Percentiles rank a stretch among this genome's conserved stretches.
These are phyloP conservation scores for Colletotrichum truncatum DNA, from an alignment of 2,329 filamentous ascomycete genomes.

Conservation along the genomic window DNA sequence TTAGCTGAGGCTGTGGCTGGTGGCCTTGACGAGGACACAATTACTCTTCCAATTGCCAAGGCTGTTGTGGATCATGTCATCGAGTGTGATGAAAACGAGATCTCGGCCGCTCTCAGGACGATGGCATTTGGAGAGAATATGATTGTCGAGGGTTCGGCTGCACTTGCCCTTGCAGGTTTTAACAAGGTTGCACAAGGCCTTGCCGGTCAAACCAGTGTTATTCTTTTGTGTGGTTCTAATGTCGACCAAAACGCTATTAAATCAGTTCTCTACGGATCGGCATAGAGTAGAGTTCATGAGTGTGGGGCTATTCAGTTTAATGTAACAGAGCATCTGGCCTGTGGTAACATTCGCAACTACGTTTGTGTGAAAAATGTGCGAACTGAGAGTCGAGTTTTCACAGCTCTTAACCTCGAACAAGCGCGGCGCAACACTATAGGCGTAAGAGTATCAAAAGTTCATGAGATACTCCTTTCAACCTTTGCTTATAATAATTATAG, in stretches of 20 bases:
- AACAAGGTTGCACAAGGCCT: slow-evolving; percentile 24
- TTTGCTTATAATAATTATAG: no score
- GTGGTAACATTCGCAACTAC: no score
- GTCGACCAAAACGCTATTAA: slow-evolving; percentile 5
- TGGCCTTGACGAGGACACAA: slow-evolving; percentile 35
- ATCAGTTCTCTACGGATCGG: neutral
- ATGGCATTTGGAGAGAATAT: slow-evolving; percentile 35
- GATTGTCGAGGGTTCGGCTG: slow-evolving; percentile 36
- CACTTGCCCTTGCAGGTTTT: slow-evolving; percentile 35
- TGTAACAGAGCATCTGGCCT: no score
- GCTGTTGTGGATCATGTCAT: slow-evolving; percentile 35
- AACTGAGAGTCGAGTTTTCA: no score
- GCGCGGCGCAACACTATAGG: no score
- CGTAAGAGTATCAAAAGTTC: no score
- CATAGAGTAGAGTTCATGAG: no score
- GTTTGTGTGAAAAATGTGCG: no score
- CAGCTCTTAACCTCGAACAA: no score
- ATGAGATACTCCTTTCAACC: no score
- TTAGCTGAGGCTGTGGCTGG: slow-evolving; percentile 36
- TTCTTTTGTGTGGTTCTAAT: slow-evolving; percentile 34
- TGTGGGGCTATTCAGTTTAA: no score
- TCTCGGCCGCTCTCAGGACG: slow-evolving; percentile 22
- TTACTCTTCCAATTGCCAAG: slow-evolving; percentile 33
- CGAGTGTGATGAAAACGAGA: slow-evolving; percentile 33
- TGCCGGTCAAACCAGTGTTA: slow-evolving; percentile 30